Evolutionary conservation across 2,329 filamentous ascomycete species (phyloP), one percentile per base, ranked within the genome.

Genomic region (Fusarium tjaetaba): DNA sequence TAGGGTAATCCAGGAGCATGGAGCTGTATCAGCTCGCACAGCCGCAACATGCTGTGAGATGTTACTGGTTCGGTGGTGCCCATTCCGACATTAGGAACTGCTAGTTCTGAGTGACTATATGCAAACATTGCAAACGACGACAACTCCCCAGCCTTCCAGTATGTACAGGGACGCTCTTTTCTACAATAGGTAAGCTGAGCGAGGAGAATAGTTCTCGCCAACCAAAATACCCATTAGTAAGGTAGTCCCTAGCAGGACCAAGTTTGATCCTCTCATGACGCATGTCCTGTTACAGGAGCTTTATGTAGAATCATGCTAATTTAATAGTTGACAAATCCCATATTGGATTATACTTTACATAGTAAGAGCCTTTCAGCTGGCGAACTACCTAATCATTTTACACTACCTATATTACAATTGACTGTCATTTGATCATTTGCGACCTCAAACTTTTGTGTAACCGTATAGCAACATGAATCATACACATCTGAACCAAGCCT

Each of bases 341-440:
- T 11, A 16, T 24, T 14, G 24, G 41, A 51, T 28, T 28, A 58
- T 30, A 26, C 30, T 28, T 36, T 28, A 10, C 8, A 51, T 28
- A 58, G 11, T 11, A 20, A 58, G 20, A 22, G 34, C 43, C 32
- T 28, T 28, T 58, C 11, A 24, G 30, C 41, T 34, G 28, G 24
- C 32, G 8, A 58, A 26, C 41, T 9, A 70, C 42, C 36, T 28
- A n/a, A 41, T 70, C 49, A 32, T 45, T 26, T 59, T 71, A 72
- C 51, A 72, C 56, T 72, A 26, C 26, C 26, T 26, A 68, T 39
- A 68, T 32, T 69, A 74, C 71, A 74, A 48, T 72, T 48, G 58
- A 52, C 32, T 36, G 51, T 51, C 22, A 45, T 46, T 64, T 34
- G 45, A 57, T 30, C 14, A 26, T 28, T n/a, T 67, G 39, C 7